Evolutionary conservation across 2,329 filamentous ascomycete species (phyloP).

Genomic region (Colletotrichum echinochloae): DNA sequence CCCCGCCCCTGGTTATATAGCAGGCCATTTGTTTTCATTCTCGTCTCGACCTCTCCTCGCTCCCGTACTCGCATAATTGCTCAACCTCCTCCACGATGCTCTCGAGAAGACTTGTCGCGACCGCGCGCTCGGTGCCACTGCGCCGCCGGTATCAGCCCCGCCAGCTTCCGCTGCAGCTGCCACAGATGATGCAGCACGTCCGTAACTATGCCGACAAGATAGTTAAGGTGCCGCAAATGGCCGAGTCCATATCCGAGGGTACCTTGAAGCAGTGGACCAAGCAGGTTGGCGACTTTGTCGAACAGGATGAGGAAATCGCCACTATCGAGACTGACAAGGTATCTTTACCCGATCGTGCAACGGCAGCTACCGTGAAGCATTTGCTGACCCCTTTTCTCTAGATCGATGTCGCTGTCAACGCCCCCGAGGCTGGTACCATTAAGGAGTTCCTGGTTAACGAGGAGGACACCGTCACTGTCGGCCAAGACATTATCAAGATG

Average conservation of each 20-base stretch:
- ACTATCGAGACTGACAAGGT: constrained; percentile 99
- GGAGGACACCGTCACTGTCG: constrained; percentile 94
- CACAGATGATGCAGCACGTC: constrained; percentile 66
- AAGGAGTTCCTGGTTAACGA: constrained; percentile 92
- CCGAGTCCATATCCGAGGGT: constrained; percentile 97
- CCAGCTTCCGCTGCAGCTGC: constrained; percentile 54
- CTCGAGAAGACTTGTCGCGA: constrained; percentile 57
- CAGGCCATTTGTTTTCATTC: background rate
- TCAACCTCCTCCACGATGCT: constrained; percentile 51
- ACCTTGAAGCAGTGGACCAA: constrained; percentile 97
- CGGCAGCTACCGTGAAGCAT: constrained; percentile 1
- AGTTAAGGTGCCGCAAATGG: constrained; percentile 97
- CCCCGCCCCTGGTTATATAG: constrained; percentile 4
- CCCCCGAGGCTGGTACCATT: constrained; percentile 88
- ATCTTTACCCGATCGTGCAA: constrained; percentile 39
- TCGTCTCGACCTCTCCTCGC: background rate
- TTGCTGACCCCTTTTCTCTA: constrained; percentile 50
- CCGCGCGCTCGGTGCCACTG: constrained; percentile 58
- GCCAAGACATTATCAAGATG: constrained; percentile 88
- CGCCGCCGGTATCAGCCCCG: constrained; percentile 55
- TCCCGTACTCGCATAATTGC: background rate
- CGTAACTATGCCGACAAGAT: constrained; percentile 81
- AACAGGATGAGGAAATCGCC: constrained; percentile 96
- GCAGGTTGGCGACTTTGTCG: constrained; percentile 90
- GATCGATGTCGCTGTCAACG: constrained; percentile 98